Evolutionary conservation across 2,329 filamentous ascomycete species (phyloP).

Genomic region (Aureobasidium leucospermi): DNA sequence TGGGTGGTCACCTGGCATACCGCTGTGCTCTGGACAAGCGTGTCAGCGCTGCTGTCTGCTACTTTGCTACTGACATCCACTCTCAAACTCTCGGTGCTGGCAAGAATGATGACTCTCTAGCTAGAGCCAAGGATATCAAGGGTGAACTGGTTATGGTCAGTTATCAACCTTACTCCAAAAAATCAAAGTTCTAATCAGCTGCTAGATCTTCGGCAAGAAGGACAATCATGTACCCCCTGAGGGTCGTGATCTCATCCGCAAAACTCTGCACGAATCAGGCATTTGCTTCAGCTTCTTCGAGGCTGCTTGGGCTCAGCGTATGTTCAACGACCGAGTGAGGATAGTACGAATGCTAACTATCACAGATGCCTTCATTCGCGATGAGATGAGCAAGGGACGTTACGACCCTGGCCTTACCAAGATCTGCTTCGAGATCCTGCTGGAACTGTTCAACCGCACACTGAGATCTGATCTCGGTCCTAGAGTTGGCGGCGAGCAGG

Average conservation of each 20-base stretch:
- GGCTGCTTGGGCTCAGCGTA: slow-evolving; percentile 81
- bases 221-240: slow-evolving; percentile 83
- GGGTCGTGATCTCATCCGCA: slow-evolving; percentile 75
- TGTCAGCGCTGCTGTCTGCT: slow-evolving; percentile 71
- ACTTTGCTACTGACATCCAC: slow-evolving; percentile 91
- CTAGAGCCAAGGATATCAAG: slow-evolving; percentile 58
- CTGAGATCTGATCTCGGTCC: slow-evolving; percentile 73
- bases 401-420: slow-evolving; percentile 84
- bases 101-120: slow-evolving; percentile 56
- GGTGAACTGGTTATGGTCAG: slow-evolving; percentile 68
- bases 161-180: neutral
- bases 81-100: slow-evolving; percentile 64
- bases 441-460: slow-evolving; percentile 74
- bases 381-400: slow-evolving; percentile 86
- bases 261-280: slow-evolving; percentile 69
- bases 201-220: slow-evolving; percentile 74
- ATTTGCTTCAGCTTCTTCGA: slow-evolving; percentile 77
- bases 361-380: slow-evolving; percentile 78
- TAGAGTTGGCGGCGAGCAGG: slow-evolving; percentile 45
- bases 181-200: slow-evolving; percentile 16
- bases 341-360: neutral
- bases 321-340: slow-evolving; percentile 23
- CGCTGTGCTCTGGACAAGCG: slow-evolving; percentile 66
- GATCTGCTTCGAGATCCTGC: slow-evolving; percentile 82
- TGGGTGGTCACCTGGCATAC: slow-evolving; percentile 81